Conservation (phyloP, 139 green algal genomes). For the Chlamydomonas incerta region DNA sequence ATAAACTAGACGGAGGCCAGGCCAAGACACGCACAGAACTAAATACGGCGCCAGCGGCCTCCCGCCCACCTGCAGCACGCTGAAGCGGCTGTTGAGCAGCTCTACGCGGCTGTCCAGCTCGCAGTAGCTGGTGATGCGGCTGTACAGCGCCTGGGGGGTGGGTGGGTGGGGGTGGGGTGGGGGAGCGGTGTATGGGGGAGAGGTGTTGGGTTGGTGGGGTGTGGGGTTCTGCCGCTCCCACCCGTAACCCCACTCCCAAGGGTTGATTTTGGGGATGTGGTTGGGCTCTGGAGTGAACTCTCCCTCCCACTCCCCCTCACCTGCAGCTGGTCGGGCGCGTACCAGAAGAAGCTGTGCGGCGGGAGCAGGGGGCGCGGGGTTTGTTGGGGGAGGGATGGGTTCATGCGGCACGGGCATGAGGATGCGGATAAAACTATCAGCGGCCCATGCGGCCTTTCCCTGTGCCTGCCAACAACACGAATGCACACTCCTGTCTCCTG, state of each 20-base stretch:
- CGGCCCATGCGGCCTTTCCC: too few relatives aligned
- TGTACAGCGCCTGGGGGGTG: slow-evolving; percentile 27
- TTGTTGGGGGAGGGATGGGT: neutral
- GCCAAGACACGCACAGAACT: too few relatives aligned
- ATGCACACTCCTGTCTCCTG: too few relatives aligned
- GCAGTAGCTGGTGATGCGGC: slow-evolving; percentile 63
- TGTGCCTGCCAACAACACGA: too few relatives aligned
- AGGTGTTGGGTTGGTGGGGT: neutral
- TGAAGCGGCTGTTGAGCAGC: slow-evolving; percentile 65
- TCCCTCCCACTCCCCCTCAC: neutral
- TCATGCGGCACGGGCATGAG: neutral
- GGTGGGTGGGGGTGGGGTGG: neutral
- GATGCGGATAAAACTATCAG: too few relatives aligned
- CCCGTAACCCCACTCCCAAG: too few relatives aligned
- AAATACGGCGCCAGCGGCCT: too few relatives aligned
- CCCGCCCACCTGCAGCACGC: slow-evolving; percentile 54
- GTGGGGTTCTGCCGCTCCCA: too few relatives aligned
- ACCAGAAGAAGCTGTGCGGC: slow-evolving; percentile 62
- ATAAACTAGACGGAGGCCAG: too few relatives aligned
- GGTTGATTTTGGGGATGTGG: too few relatives aligned
- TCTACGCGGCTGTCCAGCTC: slow-evolving; percentile 66
- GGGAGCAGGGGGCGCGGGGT: neutral
- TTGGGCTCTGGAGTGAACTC: too few relatives aligned
- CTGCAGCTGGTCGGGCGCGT: slow-evolving; percentile 59
- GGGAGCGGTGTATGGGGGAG: neutral